Base-by-base conservation (phyloP, 805 yeast species). In the Ogataea methylovora region DNA sequence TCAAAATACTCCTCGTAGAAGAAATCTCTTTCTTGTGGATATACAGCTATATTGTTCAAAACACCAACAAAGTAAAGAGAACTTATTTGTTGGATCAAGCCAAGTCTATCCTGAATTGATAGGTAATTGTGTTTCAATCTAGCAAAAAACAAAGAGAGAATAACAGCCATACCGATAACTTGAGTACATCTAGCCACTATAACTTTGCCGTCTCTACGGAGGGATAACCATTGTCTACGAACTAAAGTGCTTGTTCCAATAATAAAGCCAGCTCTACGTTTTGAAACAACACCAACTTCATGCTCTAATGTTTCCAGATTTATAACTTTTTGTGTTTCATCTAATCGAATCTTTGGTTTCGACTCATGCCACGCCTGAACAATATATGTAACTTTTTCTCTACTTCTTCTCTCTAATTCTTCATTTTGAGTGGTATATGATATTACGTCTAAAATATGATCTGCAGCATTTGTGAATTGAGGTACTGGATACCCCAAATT, bases 1-100 rank as follows among this genome's bases (percentile, higher is more conserved):
- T 85, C 95, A 40, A 70, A 71, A 44, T 76, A 76, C 47, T 86
- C 95, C 39, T 81, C 82, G 52, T 83, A 84, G 50, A 86, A 86
- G 29, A 79, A 71, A 44, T 79, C 70, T 40, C 88, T 63, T 46
- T 84, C 92, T 11, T 60, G 54, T 2, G 95, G 94, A 50, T 79
- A 86, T 12, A 82, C 66, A 1, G 88, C 72, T 49, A 85, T 63
- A 53, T 84, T 85, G 46, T 80, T 83, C 36, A 86, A 66, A 69
- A 85, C 73, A 1, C 95, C 95, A 31, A 78, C 76, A 52, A 77
- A 86, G 49, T 81, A 85, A 33, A 85, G 52, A 21, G 85, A 76
- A 16, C 80, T 61, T 3, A 79, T 69, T 48, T 83, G 84, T 53
- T 86, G 95, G 3, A 81, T 68, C 32, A 85, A 58, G 3, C 95